phyloP scores from a whole-genome alignment of 2,329 filamentous ascomycete species.

The Claviceps pusilla region DNA sequence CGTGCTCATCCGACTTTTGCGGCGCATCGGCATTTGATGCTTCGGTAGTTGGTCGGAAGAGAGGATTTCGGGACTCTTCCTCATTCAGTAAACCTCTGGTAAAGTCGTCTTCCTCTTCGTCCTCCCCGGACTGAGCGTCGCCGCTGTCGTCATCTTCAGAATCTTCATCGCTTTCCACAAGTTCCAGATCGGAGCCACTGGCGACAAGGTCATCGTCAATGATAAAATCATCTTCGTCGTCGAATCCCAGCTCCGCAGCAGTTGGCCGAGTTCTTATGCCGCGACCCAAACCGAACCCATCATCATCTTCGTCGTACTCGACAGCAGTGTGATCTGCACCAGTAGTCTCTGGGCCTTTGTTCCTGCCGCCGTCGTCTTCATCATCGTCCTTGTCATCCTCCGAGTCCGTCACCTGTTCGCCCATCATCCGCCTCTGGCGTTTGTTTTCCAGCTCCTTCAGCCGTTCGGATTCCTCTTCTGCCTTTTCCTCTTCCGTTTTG shows the following conservation, averaged over 20 bases:
- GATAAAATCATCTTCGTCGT: conserved; percentile 88
- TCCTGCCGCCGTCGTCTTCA: conserved; percentile 25
- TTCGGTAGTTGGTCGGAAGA: conserved; percentile 30
- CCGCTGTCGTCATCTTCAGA: conserved; percentile 31
- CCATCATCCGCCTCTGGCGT: conserved; percentile 72
- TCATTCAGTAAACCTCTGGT: conserved; percentile 51
- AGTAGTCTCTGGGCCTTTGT: conserved; percentile 18
- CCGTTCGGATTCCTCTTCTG: conserved; percentile 59
- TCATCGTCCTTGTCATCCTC: conserved; percentile 37
- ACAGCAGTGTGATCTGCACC: conserved; percentile 19
- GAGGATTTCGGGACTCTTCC: conserved; percentile 37
- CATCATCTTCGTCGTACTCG: conserved; percentile 33
- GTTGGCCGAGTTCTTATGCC: conserved; percentile 44
- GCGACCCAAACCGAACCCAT: conserved; percentile 44
- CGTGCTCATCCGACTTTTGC: conserved; percentile 32
- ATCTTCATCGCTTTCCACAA: conserved; percentile 37
- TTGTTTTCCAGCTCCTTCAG: conserved; percentile 72
- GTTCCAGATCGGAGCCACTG: conserved; percentile 57
- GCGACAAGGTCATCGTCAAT: conserved; percentile 82
- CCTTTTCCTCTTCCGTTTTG: conserved; percentile 79
- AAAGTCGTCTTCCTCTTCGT: conserved; percentile 51
- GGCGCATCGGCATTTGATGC: conserved; percentile 21
- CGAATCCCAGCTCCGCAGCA: conserved; percentile 53
- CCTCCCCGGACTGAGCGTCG: conserved; percentile 20
- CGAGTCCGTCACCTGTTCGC: conserved; percentile 55